Conservation (phyloP, 2,329 filamentous ascomycete species). For the Sclerotinia spermophila region DNA sequence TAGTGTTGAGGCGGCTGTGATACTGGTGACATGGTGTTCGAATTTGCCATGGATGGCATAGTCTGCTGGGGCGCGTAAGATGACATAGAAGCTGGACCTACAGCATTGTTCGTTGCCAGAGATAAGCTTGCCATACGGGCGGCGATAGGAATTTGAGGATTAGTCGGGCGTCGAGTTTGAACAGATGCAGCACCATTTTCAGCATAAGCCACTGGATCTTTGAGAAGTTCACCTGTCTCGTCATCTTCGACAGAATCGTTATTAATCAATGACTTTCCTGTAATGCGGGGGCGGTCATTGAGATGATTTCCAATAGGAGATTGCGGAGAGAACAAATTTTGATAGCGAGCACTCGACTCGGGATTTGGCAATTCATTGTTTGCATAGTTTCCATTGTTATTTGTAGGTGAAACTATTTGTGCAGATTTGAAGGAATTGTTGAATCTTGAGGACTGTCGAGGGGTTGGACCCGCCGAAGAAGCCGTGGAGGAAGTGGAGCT, state of each 20-base stretch:
- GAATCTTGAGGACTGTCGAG: slow-evolving; percentile 46
- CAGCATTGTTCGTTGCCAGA: slow-evolving; percentile 61
- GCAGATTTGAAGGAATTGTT: slow-evolving; percentile 54
- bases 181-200: slow-evolving; percentile 58
- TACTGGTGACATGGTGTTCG: slow-evolving; percentile 54
- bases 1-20: slow-evolving; percentile 47
- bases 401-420: slow-evolving; percentile 48
- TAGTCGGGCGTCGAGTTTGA: slow-evolving; percentile 64
- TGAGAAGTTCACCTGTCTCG: slow-evolving; percentile 68
- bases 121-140: slow-evolving; percentile 64
- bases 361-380: slow-evolving; percentile 58
- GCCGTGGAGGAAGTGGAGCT: slow-evolving; percentile 43
- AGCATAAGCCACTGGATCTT: slow-evolving; percentile 69
- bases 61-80: slow-evolving; percentile 28
- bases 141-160: slow-evolving; percentile 65
- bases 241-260: slow-evolving; percentile 66
- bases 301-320: slow-evolving; percentile 69
- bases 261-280: slow-evolving; percentile 70
- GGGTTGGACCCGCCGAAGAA: slow-evolving; percentile 35
- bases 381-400: slow-evolving; percentile 51
- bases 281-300: slow-evolving; percentile 56
- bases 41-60: slow-evolving; percentile 35
- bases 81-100: slow-evolving; percentile 32
- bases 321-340: slow-evolving; percentile 67
- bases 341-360: slow-evolving; percentile 51